Conservation (phyloP, 176 grass and related monocot species). For the Oryza rufipogon region DNA sequence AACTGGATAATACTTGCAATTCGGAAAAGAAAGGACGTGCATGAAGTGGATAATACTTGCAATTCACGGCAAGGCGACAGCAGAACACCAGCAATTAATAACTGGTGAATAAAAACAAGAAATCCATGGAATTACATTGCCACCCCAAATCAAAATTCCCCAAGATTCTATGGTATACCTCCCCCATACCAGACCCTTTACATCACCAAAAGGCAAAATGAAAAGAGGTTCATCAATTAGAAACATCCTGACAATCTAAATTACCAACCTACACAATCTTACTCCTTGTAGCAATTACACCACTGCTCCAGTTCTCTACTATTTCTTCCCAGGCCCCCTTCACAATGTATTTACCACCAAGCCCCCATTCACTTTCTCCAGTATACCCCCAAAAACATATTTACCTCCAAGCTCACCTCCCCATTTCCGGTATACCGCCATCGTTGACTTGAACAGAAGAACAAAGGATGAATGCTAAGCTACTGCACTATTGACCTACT, state of each 20-base stretch:
- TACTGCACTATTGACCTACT: conserved; percentile 26
- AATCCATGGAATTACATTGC: conserved; percentile 40
- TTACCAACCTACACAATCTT: conserved; percentile 23
- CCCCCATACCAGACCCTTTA: conserved; percentile 13
- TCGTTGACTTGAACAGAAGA: conserved; percentile 37
- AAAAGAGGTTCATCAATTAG: neutral
- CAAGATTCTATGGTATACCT: conserved; percentile 34
- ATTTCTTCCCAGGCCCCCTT: conserved; percentile 17
- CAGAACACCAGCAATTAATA: neutral
- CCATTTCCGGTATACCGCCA: conserved; percentile 44
- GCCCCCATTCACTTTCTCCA: conserved; percentile 30
- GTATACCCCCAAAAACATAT: conserved; percentile 48
- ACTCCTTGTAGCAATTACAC: conserved; percentile 39
- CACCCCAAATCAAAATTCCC: conserved; percentile 37
- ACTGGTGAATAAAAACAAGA: neutral
- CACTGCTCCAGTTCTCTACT: conserved; percentile 43
- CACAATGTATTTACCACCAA: conserved; percentile 64
- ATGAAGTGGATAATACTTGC: neutral
- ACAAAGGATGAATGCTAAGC: conserved; percentile 41
- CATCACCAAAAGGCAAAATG: conserved; percentile 41
- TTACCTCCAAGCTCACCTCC: conserved; percentile 49
- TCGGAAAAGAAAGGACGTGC: neutral
- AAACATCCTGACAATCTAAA: neutral
- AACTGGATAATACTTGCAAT: neutral
- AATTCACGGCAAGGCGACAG: no score